Conservation (phyloP, 176 grass and related monocot genomes). For the Ampelocalamus luodianensis region DNA sequence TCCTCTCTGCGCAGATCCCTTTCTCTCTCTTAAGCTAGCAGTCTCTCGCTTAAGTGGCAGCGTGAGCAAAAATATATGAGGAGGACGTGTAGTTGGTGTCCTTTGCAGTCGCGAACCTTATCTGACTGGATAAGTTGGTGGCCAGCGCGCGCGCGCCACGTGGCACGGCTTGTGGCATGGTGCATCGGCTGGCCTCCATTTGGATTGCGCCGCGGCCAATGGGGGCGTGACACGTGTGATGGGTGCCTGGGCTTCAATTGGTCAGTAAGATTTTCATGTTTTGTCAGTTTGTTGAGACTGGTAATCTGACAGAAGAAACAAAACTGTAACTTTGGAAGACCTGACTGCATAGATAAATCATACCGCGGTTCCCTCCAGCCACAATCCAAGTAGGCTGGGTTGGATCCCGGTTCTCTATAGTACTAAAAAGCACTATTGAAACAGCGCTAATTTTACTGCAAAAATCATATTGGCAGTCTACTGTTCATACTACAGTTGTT, state of each 20-base stretch:
- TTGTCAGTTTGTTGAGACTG: not conserved
- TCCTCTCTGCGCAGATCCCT: not conserved
- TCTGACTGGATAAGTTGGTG: constrained; percentile 72
- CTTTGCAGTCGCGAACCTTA: constrained; percentile 48
- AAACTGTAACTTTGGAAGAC: too few species aligned
- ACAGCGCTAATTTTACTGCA: too few species aligned
- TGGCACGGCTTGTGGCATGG: constrained; percentile 15
- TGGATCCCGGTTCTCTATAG: too few species aligned
- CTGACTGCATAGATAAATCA: too few species aligned
- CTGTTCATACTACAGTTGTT: too few species aligned
- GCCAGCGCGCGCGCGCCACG: constrained; percentile 52
- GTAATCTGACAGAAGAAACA: too few species aligned
- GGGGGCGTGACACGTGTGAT: constrained; percentile 35
- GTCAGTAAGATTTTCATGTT: not conserved
- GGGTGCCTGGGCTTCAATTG: not conserved
- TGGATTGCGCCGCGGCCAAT: constrained; percentile 51
- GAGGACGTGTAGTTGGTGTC: constrained; percentile 29
- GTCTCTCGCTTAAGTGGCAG: constrained; percentile 17
- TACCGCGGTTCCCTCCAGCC: too few species aligned
- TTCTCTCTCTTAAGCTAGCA: not conserved
- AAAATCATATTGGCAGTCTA: too few species aligned
- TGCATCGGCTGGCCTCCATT: not conserved
- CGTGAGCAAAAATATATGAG: constrained; percentile 51
- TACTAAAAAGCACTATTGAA: too few species aligned
- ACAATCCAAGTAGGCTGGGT: too few species aligned